A percentile compares a stretch with the other conserved stretches of the same genome.
Conservation (phyloP, 371 early-diverging fungal genomes). For the Mucor sp. region DNA sequence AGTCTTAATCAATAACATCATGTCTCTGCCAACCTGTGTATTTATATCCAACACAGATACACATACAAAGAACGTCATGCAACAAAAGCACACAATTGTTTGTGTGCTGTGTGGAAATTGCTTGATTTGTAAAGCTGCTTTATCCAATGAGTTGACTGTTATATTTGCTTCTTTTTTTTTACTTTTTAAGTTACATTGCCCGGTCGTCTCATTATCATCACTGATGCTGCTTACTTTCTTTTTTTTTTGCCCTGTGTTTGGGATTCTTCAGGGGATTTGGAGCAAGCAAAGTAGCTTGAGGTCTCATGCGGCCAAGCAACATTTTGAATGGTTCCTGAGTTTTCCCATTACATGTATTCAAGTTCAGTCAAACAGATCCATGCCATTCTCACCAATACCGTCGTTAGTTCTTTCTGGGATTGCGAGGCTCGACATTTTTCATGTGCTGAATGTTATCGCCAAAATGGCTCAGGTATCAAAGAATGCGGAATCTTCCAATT, state of each 20-base stretch:
- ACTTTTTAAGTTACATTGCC: conserved; percentile 5
- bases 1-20: not conserved
- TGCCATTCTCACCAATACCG: not conserved
- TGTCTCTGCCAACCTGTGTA: not conserved
- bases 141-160: not conserved
- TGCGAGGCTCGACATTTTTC: not conserved
- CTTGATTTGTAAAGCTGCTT: not conserved
- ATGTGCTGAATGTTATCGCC: not conserved
- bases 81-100: conserved; percentile 2
- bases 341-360: not conserved
- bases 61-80: conserved; percentile 11
- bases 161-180: not conserved
- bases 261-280: not conserved
- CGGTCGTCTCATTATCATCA: conserved; percentile 5
- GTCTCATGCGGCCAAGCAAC: not conserved
- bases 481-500: not conserved
- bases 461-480: not conserved
- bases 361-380: not conserved
- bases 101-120: not conserved
- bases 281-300: not conserved
- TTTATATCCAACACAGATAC: not conserved
- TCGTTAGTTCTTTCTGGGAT: too few species aligned
- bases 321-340: not conserved
- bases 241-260: not conserved
- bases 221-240: not conserved